Conservation (phyloP, 495 filamentous ascomycete species). For the Neurospora sp. region DNA sequence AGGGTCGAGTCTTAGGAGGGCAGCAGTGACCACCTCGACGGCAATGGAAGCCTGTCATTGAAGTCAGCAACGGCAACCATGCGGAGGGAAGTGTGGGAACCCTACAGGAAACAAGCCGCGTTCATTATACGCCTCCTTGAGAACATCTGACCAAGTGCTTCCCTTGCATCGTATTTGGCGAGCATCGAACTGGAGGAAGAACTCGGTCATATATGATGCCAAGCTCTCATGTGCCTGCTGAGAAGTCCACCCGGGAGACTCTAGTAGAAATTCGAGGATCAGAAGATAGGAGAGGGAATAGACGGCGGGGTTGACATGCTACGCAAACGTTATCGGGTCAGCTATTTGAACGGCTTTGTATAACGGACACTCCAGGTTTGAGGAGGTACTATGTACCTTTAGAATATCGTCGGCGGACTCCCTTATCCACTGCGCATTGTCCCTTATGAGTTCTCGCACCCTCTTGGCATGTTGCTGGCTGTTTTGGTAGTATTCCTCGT, state of each 20-base stretch:
- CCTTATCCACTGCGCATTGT: slow-evolving; percentile 10
- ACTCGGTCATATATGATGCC: slow-evolving; percentile 25
- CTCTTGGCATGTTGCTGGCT: slow-evolving; percentile 20
- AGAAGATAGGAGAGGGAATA: slow-evolving; percentile 37
- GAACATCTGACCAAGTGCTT: slow-evolving; percentile 17
- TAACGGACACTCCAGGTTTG: neutral
- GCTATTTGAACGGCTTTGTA: neutral
- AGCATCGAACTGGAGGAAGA: slow-evolving; percentile 35
- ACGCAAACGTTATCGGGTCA: slow-evolving; percentile 3
- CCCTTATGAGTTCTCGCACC: slow-evolving; percentile 23
- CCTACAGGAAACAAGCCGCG: slow-evolving; percentile 29
- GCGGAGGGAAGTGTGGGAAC: neutral
- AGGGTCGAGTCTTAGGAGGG: slow-evolving; percentile 64
- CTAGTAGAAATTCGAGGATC: slow-evolving; percentile 21
- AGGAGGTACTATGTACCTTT: slow-evolving; percentile 11
- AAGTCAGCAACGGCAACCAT: neutral
- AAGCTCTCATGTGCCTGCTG: slow-evolving; percentile 16
- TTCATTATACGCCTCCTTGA: slow-evolving; percentile 14
- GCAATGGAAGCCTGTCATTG: slow-evolving; percentile 44
- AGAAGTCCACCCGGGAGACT: slow-evolving; percentile 8
- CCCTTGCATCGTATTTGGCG: slow-evolving; percentile 37
- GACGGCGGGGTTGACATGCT: slow-evolving; percentile 29
- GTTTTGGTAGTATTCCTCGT: slow-evolving; percentile 19
- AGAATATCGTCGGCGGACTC: slow-evolving; percentile 19
- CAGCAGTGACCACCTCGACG: slow-evolving; percentile 49